Evolutionary conservation across 352 stramenopile genomes (phyloP).

Genomic region (Globisporangium perplexum): DNA sequence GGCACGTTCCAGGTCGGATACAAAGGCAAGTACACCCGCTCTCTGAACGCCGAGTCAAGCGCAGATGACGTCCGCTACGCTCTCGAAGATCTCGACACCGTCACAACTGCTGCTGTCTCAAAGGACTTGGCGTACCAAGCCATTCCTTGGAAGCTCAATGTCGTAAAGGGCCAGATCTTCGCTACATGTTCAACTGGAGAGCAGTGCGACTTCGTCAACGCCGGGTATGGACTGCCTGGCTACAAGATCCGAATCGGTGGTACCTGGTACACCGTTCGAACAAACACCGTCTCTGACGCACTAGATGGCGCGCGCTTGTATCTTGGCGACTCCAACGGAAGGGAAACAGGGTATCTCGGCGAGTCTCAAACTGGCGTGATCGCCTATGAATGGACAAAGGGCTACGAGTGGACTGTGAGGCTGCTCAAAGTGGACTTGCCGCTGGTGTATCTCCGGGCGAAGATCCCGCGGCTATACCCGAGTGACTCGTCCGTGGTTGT

Average conservation of each 20-base stretch:
- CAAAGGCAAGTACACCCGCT: conserved; percentile 44
- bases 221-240: conserved; percentile 53
- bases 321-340: conserved; percentile 52
- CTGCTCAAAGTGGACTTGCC: conserved; percentile 40
- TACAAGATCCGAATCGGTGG: conserved; percentile 49
- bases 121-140: conserved; percentile 39
- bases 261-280: conserved; percentile 66
- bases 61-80: conserved; percentile 57
- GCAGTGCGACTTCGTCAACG: conserved; percentile 44
- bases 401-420: conserved; percentile 55
- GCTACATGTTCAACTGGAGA: conserved; percentile 42
- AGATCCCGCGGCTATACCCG: conserved; percentile 51
- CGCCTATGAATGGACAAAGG: conserved; percentile 69
- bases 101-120: conserved; percentile 45
- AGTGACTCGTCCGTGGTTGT: conserved; percentile 33
- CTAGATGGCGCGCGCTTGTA: conserved; percentile 38
- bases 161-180: conserved; percentile 51
- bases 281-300: conserved; percentile 31
- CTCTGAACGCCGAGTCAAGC: conserved; percentile 66
- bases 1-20: conserved; percentile 79
- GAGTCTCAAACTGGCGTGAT: conserved; percentile 27
- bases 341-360: conserved; percentile 49
- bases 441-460: conserved; percentile 40
- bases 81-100: conserved; percentile 51
- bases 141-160: conserved; percentile 46